phyloP scores from a whole-genome alignment of 1,284 basidiomycete species.

The Cutaneotrichosporon sp. region DNA sequence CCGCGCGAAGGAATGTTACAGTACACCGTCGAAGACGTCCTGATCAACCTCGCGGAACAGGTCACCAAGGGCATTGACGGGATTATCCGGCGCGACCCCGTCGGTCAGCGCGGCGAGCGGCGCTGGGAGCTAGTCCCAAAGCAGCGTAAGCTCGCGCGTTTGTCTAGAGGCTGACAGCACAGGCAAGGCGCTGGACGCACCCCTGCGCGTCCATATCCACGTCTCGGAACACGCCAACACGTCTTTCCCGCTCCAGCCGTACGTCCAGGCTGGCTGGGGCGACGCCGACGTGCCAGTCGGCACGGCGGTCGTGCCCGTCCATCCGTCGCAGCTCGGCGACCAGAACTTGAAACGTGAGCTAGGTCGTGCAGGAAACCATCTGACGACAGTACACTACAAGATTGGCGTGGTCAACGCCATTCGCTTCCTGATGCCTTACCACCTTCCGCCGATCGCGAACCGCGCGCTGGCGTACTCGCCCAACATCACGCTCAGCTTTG shows the following conservation, averaged over 20 bases:
- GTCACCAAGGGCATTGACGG: constrained; percentile 33
- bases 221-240: constrained; percentile 24
- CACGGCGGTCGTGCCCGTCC: constrained; percentile 35
- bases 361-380: background rate
- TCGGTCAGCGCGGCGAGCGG: constrained; percentile 15
- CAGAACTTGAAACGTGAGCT: constrained; percentile 29
- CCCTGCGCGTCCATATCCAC: constrained; percentile 30
- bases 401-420: constrained; percentile 54
- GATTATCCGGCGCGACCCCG: constrained; percentile 22
- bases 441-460: constrained; percentile 44
- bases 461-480: constrained; percentile 59
- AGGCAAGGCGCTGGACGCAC: constrained; percentile 6
- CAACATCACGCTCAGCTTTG: constrained; percentile 56
- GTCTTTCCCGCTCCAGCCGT: constrained; percentile 37
- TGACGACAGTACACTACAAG: constrained; percentile 28
- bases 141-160: constrained; percentile 9
- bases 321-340: constrained; percentile 28
- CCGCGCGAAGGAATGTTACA: constrained; percentile 23
- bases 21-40: constrained; percentile 21
- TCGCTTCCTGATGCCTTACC: constrained; percentile 54
- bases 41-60: constrained; percentile 21
- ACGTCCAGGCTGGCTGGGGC: constrained; percentile 27
- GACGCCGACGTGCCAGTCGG: constrained; percentile 14
- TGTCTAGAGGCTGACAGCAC: constrained; percentile 1
- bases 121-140: constrained; percentile 25